Percentiles rank a stretch among this genome's conserved stretches.
Conservation (phyloP, 129 eudicot species). For the Flaveria sonorensis region DNA sequence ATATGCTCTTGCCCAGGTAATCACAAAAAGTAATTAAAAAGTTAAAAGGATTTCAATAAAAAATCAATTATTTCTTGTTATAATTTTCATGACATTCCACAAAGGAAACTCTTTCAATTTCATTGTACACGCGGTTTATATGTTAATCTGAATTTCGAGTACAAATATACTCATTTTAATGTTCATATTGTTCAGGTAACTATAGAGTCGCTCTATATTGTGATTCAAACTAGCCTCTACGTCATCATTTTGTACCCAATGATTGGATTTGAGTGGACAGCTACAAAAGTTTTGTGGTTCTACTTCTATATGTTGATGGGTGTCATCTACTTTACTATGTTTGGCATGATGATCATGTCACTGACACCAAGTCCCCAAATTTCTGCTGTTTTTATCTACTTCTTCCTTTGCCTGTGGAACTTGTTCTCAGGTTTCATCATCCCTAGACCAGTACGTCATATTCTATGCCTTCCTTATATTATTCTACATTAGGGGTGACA, state of each 20-base stretch:
- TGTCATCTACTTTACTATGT: conserved; percentile 37
- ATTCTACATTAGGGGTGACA: background rate
- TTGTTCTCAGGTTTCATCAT: conserved; percentile 38
- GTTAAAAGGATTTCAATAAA: background rate
- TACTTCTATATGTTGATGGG: conserved; percentile 36
- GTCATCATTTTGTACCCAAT: conserved; percentile 29
- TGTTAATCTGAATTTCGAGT: background rate
- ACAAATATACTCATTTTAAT: background rate
- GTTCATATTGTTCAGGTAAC: conserved; percentile 26
- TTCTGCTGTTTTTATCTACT: conserved; percentile 35
- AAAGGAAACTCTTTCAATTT: background rate
- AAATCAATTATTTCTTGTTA: background rate
- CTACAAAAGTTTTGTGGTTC: conserved; percentile 34
- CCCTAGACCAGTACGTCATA: conserved; percentile 33
- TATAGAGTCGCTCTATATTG: conserved; percentile 35
- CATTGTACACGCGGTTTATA: background rate
- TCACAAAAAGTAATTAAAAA: background rate
- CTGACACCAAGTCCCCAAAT: conserved; percentile 39
- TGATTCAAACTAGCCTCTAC: conserved; percentile 30
- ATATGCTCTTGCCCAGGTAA: conserved; percentile 85
- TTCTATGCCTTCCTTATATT: background rate
- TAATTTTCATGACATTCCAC: conserved; percentile 1
- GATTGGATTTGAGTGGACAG: conserved; percentile 39
- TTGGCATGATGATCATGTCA: conserved; percentile 41
- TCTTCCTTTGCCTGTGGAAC: conserved; percentile 42